These are phyloP conservation scores for Penicillium atrosanguineum DNA, from an alignment of 495 filamentous ascomycete species.

Conservation along the genomic window DNA sequence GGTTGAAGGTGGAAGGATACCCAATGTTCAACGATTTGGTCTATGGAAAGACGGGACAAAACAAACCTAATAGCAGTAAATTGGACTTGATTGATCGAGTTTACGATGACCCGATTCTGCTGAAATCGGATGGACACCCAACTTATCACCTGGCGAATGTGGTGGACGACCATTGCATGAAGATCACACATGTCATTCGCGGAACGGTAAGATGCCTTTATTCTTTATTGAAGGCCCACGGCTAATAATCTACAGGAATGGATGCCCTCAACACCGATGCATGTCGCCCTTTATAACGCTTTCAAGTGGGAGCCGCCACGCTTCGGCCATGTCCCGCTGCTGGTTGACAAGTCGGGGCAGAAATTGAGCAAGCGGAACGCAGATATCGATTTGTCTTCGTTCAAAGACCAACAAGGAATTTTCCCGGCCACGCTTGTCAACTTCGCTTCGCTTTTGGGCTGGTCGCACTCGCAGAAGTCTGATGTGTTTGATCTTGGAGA, in stretches of 20 bases:
- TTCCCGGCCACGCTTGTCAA: constrained; percentile 76
- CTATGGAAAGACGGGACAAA: constrained; percentile 60
- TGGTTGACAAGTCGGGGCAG: constrained; percentile 68
- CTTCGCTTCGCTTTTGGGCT: constrained; percentile 81
- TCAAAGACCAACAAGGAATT: constrained; percentile 61
- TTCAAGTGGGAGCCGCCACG: constrained; percentile 82
- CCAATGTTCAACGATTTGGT: constrained; percentile 72
- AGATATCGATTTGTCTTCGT: constrained; percentile 67
- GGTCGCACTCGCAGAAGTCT: constrained; percentile 64
- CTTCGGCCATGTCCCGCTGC: constrained; percentile 87
- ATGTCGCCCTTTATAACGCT: constrained; percentile 80
- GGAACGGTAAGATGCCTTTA: constrained; percentile 59
- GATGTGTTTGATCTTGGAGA: constrained; percentile 71
- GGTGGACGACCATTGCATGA: constrained; percentile 90
- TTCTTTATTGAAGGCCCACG: background rate
- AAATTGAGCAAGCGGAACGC: constrained; percentile 89
- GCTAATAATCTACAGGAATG: constrained; percentile 60
- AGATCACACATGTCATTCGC: constrained; percentile 92
- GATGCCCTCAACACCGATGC: constrained; percentile 90
- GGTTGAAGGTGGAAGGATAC: constrained; percentile 62
- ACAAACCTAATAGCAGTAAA: constrained; percentile 42
- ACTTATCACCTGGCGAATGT: constrained; percentile 98
- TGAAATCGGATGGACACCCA: constrained; percentile 87
- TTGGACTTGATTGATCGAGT: constrained; percentile 44
- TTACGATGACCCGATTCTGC: constrained; percentile 76